Evolutionary conservation across 441 rosid genomes (phyloP).

Genomic region (Pelargonium citronellum): DNA sequence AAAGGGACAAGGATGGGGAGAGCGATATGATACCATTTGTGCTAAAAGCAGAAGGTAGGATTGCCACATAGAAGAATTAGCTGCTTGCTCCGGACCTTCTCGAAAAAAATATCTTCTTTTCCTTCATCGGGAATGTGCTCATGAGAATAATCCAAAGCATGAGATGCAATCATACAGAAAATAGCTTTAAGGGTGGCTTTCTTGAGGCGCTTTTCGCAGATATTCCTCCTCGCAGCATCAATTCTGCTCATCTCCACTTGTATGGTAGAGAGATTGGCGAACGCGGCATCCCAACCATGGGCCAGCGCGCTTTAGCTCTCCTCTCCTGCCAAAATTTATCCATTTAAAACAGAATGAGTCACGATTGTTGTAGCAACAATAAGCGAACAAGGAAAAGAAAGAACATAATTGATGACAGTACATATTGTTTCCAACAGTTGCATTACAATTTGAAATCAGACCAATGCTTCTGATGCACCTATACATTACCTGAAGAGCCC

Average conservation of each 20-base stretch:
- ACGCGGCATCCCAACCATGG: constrained; percentile 25
- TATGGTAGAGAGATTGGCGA: constrained; percentile 21
- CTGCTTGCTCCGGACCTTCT: constrained; percentile 19
- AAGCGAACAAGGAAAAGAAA: constrained; percentile 15
- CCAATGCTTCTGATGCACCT: not conserved
- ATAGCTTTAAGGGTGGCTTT: constrained; percentile 31
- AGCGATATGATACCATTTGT: constrained; percentile 1
- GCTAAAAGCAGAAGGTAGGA: constrained; percentile 12
- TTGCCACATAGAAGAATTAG: constrained; percentile 26
- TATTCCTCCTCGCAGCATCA: constrained; percentile 44
- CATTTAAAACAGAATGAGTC: constrained; percentile 23
- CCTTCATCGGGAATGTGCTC: constrained; percentile 9
- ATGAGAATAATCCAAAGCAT: constrained; percentile 37
- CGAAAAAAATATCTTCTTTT: constrained; percentile 15
- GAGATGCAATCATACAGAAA: constrained; percentile 40
- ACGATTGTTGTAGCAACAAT: constrained; percentile 19
- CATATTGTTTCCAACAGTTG: constrained; percentile 17
- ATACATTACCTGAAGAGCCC: not conserved
- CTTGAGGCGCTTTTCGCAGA: constrained; percentile 29
- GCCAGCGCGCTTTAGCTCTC: constrained; percentile 18
- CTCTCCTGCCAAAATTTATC: constrained; percentile 26
- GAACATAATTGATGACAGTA: constrained; percentile 7
- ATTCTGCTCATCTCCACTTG: constrained; percentile 36
- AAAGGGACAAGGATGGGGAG: not conserved
- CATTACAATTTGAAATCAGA: constrained; percentile 3